A percentile compares a stretch with the other conserved stretches of the same genome.
phyloP scores from a whole-genome alignment of 192 early-diverging fungal species.

The Geranomyces variabilis region DNA sequence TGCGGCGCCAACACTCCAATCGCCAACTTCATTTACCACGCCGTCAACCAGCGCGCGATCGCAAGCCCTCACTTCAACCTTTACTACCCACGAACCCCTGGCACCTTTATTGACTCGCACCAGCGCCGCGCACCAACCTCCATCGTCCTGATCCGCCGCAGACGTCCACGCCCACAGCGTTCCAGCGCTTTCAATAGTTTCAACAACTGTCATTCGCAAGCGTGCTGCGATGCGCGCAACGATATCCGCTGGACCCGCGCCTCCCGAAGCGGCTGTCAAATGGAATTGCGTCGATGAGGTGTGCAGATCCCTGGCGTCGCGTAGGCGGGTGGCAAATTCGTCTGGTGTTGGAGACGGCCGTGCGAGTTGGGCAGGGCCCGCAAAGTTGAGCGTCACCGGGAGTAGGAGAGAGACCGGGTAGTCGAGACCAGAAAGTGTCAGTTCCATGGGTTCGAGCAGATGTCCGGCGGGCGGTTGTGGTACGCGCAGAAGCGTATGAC shows the following conservation, averaged over 20 bases:
- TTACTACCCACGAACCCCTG: not conserved
- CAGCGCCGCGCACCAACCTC: slow-evolving; percentile 14
- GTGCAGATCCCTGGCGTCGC: not conserved
- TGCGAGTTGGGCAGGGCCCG: not conserved
- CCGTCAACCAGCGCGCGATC: not conserved
- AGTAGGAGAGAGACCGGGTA: no score
- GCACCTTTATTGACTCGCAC: not conserved
- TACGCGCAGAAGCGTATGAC: no score
- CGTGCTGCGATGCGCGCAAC: not conserved
- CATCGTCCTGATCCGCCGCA: not conserved
- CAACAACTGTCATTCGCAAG: slow-evolving; percentile 8
- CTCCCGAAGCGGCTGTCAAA: not conserved
- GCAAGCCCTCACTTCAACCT: slow-evolving; percentile 7
- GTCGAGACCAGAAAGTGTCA: no score
- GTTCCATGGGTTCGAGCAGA: no score
- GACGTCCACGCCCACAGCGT: slow-evolving; percentile 12
- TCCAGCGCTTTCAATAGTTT: slow-evolving; percentile 11
- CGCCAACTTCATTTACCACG: not conserved
- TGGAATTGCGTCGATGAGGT: slow-evolving; percentile 16
- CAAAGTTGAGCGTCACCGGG: not conserved
- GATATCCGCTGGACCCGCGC: not conserved
- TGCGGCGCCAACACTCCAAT: no score
- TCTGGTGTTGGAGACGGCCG: slow-evolving; percentile 1
- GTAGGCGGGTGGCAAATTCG: not conserved
- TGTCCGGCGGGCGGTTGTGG: no score